Base-by-base conservation (phyloP, 495 filamentous ascomycete species). In the Tuber calosporum region DNA sequence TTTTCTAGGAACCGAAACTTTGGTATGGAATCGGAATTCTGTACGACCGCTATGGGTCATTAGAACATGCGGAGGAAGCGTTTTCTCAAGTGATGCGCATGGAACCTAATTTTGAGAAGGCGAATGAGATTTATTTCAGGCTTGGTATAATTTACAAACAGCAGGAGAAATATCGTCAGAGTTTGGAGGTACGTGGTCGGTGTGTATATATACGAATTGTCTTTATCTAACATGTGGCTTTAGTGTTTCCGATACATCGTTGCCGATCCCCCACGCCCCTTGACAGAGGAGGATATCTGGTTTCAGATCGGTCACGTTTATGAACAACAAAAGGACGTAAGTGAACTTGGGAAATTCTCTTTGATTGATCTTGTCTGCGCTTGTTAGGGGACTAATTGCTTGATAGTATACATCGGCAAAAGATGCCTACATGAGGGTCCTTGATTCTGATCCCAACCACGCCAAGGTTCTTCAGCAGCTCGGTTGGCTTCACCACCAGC, bases 11-110 rank as follows among this genome's bases (percentile, higher is more conserved):
- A 81, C 95, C 95, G 7, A 97, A 97, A 81, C 86, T 99, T 15
- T 99, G 95, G 95, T 99, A 99, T 81, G 95, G 95, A 30, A 99
- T 99, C 71, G 95, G 95, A 53, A 99, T 99, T 70, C 84, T 99
- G 4, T 99, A 99, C 78, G 95, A 99, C 81, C 88, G 95, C 53
- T 99, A 98, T 80, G 95, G 95, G 1, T 97, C 94, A 13, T 88
- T 97, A 66, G 95, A 99, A 75, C 96, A 98, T 84, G 95, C 95
- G 75, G 95, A 99, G 81, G 96, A 98, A 81, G 95, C 95, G 20
- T 98, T 98, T 82, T 97, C 95, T 4, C 93, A 99, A 80, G 95
- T 99, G 71, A 98, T 99, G 95, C 89, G 91, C 74, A 99, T 99
- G 94, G 90, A 95, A 70, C 95, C 95, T 2, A 90, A 94, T 79